Evolutionary conservation across 2,329 filamentous ascomycete genomes (phyloP).

Genomic region (Tolypocladium album): DNA sequence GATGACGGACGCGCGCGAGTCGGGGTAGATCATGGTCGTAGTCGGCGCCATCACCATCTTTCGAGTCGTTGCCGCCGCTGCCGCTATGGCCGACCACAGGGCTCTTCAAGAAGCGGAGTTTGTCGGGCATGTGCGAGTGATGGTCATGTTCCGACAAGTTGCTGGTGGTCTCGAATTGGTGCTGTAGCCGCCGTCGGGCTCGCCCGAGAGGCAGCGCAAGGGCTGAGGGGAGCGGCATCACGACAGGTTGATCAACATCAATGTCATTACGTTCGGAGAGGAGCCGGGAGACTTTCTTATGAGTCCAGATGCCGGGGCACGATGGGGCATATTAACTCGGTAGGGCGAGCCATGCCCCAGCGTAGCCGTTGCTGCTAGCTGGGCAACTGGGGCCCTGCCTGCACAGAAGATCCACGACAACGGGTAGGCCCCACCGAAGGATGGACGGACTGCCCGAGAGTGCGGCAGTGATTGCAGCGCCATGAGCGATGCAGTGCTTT

Average conservation of each 20-base stretch:
- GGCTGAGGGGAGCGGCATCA: neutral
- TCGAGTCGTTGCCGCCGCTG: neutral
- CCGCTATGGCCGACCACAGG: conserved; percentile 10
- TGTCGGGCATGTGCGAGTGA: conserved; percentile 8
- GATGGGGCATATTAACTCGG: neutral
- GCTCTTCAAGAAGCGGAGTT: conserved; percentile 21
- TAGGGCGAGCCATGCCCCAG: neutral
- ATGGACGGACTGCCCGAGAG: neutral
- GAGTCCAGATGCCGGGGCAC: neutral
- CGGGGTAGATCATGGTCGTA: conserved; percentile 9
- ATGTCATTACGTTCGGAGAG: neutral
- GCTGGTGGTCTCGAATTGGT: neutral
- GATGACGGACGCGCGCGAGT: conserved; percentile 13
- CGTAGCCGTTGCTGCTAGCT: neutral
- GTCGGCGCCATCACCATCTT: neutral
- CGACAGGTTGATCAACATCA: neutral
- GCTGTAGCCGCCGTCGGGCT: neutral
- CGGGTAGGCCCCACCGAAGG: neutral
- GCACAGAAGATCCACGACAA: neutral
- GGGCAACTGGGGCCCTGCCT: neutral
- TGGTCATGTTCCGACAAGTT: conserved; percentile 7
- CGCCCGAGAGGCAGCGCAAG: neutral
- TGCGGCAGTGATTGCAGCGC: neutral
- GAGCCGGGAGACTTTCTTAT: neutral
- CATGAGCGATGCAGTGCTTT: neutral